A percentile compares a stretch with the other conserved stretches of the same genome.
phyloP scores from a whole-genome alignment of 2,329 filamentous ascomycete genomes.

The Pseudogymnoascus sp. region DNA sequence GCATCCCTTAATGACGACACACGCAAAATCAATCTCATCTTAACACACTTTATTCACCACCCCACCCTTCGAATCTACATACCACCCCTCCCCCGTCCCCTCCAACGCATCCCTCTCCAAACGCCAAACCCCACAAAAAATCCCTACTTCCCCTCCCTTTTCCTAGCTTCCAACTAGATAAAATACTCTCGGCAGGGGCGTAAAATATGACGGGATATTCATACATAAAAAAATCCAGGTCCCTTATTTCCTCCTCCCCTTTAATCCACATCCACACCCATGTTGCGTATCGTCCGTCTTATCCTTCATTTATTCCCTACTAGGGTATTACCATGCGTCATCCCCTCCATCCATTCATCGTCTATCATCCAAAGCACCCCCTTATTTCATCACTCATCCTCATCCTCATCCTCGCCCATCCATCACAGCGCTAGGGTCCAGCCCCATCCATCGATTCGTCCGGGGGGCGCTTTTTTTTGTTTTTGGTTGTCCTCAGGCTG shows the following conservation, averaged over 20 bases:
- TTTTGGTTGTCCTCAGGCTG: neutral
- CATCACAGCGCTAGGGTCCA: neutral
- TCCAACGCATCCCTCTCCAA: neutral
- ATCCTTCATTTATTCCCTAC: neutral
- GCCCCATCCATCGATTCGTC: neutral
- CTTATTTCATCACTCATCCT: neutral
- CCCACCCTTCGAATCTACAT: too few relatives aligned
- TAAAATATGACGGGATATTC: neutral
- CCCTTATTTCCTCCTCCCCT: neutral
- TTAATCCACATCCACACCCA: neutral
- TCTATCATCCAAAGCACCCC: neutral
- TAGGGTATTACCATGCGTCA: neutral
- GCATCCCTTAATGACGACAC: neutral
- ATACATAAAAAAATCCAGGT: neutral
- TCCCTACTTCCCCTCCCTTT: neutral
- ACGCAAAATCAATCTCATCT: neutral
- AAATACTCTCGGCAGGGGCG: neutral
- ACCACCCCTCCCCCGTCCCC: too few relatives aligned
- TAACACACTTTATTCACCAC: too few relatives aligned
- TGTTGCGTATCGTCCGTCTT: neutral
- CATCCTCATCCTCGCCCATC: neutral
- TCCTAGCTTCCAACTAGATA: neutral
- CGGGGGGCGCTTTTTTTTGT: neutral
- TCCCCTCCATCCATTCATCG: neutral
- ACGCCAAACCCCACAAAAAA: neutral